phyloP scores from a whole-genome alignment of 805 yeast genomes.

The Cephaloascus albidus region DNA sequence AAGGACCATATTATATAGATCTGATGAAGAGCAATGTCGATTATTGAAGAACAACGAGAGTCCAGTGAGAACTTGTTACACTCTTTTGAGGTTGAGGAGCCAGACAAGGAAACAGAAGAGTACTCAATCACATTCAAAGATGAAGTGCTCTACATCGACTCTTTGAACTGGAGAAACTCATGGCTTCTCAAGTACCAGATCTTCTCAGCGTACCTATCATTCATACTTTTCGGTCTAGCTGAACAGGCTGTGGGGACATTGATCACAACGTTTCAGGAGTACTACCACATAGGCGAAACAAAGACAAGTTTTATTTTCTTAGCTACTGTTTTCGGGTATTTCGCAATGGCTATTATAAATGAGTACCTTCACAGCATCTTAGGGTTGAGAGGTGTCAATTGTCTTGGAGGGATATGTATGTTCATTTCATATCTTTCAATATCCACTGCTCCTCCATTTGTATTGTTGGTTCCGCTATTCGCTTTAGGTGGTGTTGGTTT shows the following conservation, averaged over 20 bases:
- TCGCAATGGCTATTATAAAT: slow-evolving; percentile 39
- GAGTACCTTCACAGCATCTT: slow-evolving; percentile 26
- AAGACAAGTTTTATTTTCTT: slow-evolving; percentile 41
- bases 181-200: slow-evolving; percentile 33
- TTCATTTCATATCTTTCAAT: slow-evolving; percentile 26
- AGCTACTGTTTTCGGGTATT: slow-evolving; percentile 45
- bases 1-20: no score
- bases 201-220: slow-evolving; percentile 22
- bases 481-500: slow-evolving; percentile 42
- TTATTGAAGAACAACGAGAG: no score
- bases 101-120: slow-evolving; percentile 1
- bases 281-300: slow-evolving; percentile 39
- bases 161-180: slow-evolving; percentile 29
- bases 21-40: no score
- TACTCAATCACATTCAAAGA: slow-evolving; percentile 16
- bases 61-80: no score
- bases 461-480: slow-evolving; percentile 27
- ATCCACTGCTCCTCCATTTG: slow-evolving; percentile 31
- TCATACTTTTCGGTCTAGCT: slow-evolving; percentile 41
- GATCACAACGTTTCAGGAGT: slow-evolving; percentile 38
- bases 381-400: slow-evolving; percentile 40
- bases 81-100: not conserved
- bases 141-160: slow-evolving; percentile 19
- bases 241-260: slow-evolving; percentile 58
- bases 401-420: slow-evolving; percentile 23